Conservation (phyloP, 352 stramenopile species). For the Blastocystis sp. region DNA sequence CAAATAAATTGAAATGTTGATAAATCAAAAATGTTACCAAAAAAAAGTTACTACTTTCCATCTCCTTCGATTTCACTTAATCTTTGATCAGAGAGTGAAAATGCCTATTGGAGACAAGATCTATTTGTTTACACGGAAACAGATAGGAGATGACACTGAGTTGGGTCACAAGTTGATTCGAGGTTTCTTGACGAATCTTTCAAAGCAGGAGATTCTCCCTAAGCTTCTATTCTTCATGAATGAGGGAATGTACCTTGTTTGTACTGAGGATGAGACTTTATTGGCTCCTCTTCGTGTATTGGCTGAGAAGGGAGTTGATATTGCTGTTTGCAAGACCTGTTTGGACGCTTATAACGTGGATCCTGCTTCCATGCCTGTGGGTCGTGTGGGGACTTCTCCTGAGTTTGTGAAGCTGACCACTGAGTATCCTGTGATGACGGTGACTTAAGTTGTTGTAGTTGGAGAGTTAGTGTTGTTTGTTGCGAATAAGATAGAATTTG, state of each 20-base stretch:
- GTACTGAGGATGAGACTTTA: conserved; percentile 39
- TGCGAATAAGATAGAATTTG: background rate
- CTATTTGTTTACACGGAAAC: conserved; percentile 45
- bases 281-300: conserved; percentile 10
- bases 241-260: conserved; percentile 29
- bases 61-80: too few species aligned
- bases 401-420: conserved; percentile 57
- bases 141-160: conserved; percentile 48
- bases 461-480: background rate
- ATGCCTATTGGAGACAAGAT: conserved; percentile 53
- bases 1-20: too few species aligned
- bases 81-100: background rate
- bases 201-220: conserved; percentile 20
- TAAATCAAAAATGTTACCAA: too few species aligned
- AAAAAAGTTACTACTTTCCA: too few species aligned
- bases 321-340: conserved; percentile 63
- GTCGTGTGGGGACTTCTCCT: conserved; percentile 63
- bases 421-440: conserved; percentile 30
- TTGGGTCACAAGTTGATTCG: conserved; percentile 37
- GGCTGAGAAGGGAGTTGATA: conserved; percentile 38
- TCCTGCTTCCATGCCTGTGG: conserved; percentile 16
- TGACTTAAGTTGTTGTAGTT: conserved; percentile 40
- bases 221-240: conserved; percentile 61
- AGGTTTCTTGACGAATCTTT: conserved; percentile 56
- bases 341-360: conserved; percentile 34